Evolutionary conservation across 352 stramenopile species (phyloP).

Genomic region (Globisporangium irregulare): DNA sequence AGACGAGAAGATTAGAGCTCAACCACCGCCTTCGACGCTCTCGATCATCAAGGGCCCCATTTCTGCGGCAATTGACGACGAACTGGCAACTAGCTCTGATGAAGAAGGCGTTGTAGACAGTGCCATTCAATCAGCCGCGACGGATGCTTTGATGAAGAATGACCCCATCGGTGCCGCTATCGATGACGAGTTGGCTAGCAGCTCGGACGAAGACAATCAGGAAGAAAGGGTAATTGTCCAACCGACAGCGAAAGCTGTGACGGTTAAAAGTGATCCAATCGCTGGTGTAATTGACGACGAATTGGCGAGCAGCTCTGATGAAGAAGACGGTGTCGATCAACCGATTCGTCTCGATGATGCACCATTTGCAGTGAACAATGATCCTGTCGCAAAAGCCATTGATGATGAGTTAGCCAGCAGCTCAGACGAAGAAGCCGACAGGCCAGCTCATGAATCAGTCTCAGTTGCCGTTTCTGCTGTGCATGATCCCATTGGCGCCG

Average conservation of each 20-base stretch:
- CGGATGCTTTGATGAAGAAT: neutral
- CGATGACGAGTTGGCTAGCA: conserved; percentile 31
- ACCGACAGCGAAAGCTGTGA: neutral
- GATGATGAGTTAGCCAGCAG: neutral
- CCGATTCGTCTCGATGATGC: neutral
- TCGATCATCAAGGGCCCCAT: neutral
- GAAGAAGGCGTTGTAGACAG: neutral
- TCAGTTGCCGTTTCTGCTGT: conserved; percentile 11
- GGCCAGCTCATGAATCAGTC: neutral
- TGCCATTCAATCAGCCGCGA: neutral
- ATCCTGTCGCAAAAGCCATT: neutral
- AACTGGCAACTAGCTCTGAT: neutral
- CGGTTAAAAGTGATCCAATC: conserved; percentile 12
- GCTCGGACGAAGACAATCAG: neutral
- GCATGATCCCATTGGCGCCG: conserved; percentile 29
- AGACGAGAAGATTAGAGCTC: conserved; percentile 4
- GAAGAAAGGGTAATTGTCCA: neutral
- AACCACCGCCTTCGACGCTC: neutral
- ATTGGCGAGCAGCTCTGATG: conserved; percentile 30
- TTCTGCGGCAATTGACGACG: neutral
- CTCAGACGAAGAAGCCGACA: neutral
- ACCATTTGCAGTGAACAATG: neutral
- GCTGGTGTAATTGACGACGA: conserved; percentile 37
- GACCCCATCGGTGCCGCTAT: conserved; percentile 33
- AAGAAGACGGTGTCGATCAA: conserved; percentile 11